phyloP scores from a whole-genome alignment of 1,139 yeast species.

The Zygoascus hellenicus region DNA sequence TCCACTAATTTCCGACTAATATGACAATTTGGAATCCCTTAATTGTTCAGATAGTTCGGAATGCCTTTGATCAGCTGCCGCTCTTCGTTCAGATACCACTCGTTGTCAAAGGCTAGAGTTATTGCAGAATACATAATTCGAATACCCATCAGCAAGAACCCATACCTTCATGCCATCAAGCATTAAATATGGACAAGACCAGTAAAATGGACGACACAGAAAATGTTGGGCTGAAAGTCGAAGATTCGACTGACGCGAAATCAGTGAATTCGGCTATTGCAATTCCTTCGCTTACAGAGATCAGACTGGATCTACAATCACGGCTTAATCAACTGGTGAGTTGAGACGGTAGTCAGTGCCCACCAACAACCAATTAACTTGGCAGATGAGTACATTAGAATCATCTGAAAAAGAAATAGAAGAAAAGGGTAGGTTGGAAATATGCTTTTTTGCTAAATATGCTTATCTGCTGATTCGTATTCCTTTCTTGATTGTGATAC shows the following conservation, averaged over 20 bases:
- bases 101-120: too few relatives aligned
- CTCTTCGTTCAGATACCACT: too few relatives aligned
- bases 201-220: background rate
- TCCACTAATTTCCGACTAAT: too few relatives aligned
- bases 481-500: too few relatives aligned
- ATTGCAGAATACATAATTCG: too few relatives aligned
- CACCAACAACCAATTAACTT: background rate
- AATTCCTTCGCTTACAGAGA: constrained; percentile 2
- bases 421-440: constrained; percentile 4
- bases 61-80: too few relatives aligned
- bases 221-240: background rate
- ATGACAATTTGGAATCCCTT: too few relatives aligned
- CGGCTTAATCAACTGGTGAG: constrained; percentile 3
- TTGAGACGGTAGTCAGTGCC: background rate
- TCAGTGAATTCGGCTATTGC: background rate
- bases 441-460: background rate
- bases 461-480: too few relatives aligned
- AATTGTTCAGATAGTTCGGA: too few relatives aligned
- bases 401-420: constrained; percentile 5
- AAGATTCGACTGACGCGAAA: background rate
- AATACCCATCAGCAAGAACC: too few relatives aligned
- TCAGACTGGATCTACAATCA: constrained; percentile 1
- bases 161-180: too few relatives aligned
- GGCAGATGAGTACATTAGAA: constrained; percentile 4
- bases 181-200: too few relatives aligned